Conservation (phyloP, 805 yeast species). For the Spathaspora boniae region DNA sequence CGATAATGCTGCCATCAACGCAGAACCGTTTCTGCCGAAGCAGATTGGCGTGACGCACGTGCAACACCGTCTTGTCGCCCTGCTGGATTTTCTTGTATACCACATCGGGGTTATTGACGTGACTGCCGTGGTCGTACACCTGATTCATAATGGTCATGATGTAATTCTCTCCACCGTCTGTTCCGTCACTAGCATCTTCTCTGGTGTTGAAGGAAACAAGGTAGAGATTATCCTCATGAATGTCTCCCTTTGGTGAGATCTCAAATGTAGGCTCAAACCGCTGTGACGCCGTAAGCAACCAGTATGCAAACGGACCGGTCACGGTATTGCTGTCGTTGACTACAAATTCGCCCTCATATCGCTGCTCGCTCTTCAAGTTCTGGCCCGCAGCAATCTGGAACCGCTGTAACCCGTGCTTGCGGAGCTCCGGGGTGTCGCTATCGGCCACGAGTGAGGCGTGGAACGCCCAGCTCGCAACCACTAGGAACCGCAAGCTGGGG, state of each 20-base stretch:
- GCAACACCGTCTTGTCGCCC: conserved; percentile 21
- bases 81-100: conserved; percentile 35
- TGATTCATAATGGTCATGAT: conserved; percentile 54
- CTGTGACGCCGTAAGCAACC: conserved; percentile 53
- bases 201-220: conserved; percentile 43
- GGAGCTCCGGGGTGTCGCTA: conserved; percentile 65
- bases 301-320: conserved; percentile 52
- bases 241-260: conserved; percentile 58
- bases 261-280: conserved; percentile 57
- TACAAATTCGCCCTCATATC: conserved; percentile 42
- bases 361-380: conserved; percentile 49
- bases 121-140: conserved; percentile 57
- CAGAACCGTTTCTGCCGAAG: conserved; percentile 50
- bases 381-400: conserved; percentile 65
- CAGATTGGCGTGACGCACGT: conserved; percentile 11
- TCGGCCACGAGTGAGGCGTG: conserved; percentile 85
- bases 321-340: conserved; percentile 13
- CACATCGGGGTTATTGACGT: conserved; percentile 48
- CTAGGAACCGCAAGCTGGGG: conserved; percentile 39
- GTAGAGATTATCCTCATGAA: conserved; percentile 41
- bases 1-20: conserved; percentile 58
- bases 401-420: conserved; percentile 61
- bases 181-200: conserved; percentile 15
- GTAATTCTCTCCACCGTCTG: too few relatives aligned
- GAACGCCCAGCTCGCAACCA: conserved; percentile 80